A percentile compares a stretch with the other conserved stretches of the same genome.
Conservation (phyloP, 768 basidiomycete species). For the Neoboletus brunneissimus region DNA sequence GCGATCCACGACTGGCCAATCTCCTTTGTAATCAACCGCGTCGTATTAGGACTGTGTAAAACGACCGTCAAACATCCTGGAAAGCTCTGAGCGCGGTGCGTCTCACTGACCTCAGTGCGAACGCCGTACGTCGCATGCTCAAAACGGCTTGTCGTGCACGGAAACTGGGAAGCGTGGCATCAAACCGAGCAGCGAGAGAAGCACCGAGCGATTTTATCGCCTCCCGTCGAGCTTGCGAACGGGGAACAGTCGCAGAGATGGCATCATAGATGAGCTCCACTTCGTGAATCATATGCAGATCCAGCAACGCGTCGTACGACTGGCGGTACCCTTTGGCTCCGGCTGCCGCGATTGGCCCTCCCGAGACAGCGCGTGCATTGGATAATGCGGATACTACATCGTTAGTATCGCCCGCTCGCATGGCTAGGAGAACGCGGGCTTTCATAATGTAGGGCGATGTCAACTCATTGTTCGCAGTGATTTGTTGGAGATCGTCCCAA, state of each 20-base stretch:
- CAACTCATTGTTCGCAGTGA: slow-evolving; percentile 49
- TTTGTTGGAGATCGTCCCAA: slow-evolving; percentile 75
- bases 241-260: slow-evolving; percentile 37
- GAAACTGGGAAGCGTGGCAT: slow-evolving; percentile 82
- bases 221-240: slow-evolving; percentile 39
- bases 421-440: slow-evolving; percentile 76
- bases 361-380: slow-evolving; percentile 69
- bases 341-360: slow-evolving; percentile 77
- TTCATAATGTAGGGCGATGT: slow-evolving; percentile 66
- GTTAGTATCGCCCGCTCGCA: slow-evolving; percentile 53
- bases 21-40: slow-evolving; percentile 46
- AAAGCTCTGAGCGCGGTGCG: background rate
- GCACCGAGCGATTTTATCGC: slow-evolving; percentile 38
- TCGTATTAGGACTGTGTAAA: slow-evolving; percentile 19
- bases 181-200: slow-evolving; percentile 62
- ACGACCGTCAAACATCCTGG: slow-evolving; percentile 8
- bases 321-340: slow-evolving; percentile 79
- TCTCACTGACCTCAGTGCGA: slow-evolving; percentile 63
- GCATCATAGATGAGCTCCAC: slow-evolving; percentile 63
- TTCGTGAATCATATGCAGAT: slow-evolving; percentile 86
- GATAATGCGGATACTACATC: slow-evolving; percentile 51
- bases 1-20: slow-evolving; percentile 87
- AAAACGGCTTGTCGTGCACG: slow-evolving; percentile 84
- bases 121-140: slow-evolving; percentile 85
- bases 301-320: slow-evolving; percentile 81